Evolutionary conservation across 2,329 filamentous ascomycete species (phyloP).

Genomic region (Stachybotrys elegans): DNA sequence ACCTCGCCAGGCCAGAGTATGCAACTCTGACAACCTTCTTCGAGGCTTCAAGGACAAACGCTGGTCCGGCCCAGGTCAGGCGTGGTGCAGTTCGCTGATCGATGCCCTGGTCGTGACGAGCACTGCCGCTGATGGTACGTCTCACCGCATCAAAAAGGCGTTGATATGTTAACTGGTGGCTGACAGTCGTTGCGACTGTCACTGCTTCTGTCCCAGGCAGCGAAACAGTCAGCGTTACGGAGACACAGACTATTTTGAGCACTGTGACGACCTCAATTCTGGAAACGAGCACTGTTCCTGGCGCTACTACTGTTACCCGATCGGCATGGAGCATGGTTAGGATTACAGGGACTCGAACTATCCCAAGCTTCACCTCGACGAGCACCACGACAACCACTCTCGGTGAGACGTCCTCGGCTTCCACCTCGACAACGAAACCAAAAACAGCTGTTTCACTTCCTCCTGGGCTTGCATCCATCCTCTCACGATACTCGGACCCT

Average conservation of each 20-base stretch:
- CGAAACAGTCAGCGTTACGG: too few species aligned
- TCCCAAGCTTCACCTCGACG: background rate
- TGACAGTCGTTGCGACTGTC: background rate
- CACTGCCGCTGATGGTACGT: background rate
- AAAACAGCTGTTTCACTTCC: background rate
- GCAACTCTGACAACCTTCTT: background rate
- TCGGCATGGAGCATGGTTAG: background rate
- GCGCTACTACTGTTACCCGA: too few species aligned
- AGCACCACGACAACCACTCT: background rate
- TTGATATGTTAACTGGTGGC: background rate
- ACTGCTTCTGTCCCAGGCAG: background rate
- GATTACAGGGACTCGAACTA: background rate
- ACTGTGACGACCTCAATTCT: too few species aligned
- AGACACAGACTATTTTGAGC: too few species aligned
- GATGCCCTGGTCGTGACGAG: background rate
- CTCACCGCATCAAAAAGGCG: too few species aligned
- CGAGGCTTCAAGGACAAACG: slow-evolving; percentile 1
- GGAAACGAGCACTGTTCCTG: too few species aligned
- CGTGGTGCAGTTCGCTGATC: background rate
- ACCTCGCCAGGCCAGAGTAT: too few species aligned
- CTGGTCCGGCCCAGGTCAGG: background rate
- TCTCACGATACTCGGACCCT: background rate
- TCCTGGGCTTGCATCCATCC: background rate
- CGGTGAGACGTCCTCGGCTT: too few species aligned
- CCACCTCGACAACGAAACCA: too few species aligned